Evolutionary conservation across 2,329 filamentous ascomycete species (phyloP), one percentile per base, ranked within the genome.

Genomic region (Talaromyces sp.): DNA sequence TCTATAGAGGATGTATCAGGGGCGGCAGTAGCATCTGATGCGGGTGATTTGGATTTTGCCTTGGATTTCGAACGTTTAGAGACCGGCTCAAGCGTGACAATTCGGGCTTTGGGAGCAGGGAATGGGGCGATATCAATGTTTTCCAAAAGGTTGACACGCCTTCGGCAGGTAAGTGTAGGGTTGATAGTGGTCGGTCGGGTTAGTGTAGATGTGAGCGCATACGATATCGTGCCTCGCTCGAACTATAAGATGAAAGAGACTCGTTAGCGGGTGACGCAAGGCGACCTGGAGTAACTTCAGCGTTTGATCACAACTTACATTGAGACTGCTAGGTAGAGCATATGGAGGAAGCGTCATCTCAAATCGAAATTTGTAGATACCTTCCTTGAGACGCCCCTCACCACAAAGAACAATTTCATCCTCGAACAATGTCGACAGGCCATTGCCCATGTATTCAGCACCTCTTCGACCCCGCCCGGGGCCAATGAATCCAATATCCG

Each of bases 221-320:
- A 99, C 17, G 89, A 88, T 64, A 99, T 90, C 2, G 90, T 92
- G 32, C 94, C 94, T 68, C 93, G 86, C 75, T 97, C 94, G 72
- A 99, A 99, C 91, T 97, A 56, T 40, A 35, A 9, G 4, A 11
- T 51, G 24, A 7, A 42, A 3, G 19, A 27, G 4, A 17, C 24
- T 19, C 41, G 22, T 33, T 27, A 27, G 24, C 24, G 24, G 24
- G 9, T 27, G 24, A 27, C 24, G 4, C 24, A 9, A 27, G 24
- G 9, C 24, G 24, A 27, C 4, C 5, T 27, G 4, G 24, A 4
- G 24, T 27, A 27, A 27, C 24, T 4, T 9, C 24, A 9, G 24
- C 4, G 24, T 27, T 27, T 27, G 9, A 32, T 17, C 11, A 49
- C 37, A 43, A 79, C 89, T 68, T 82, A 97, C 93, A 75, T 96